A percentile compares a stretch with the other conserved stretches of the same genome.
phyloP scores from a whole-genome alignment of 352 stramenopile genomes.

The Phytopythium mirpurense region DNA sequence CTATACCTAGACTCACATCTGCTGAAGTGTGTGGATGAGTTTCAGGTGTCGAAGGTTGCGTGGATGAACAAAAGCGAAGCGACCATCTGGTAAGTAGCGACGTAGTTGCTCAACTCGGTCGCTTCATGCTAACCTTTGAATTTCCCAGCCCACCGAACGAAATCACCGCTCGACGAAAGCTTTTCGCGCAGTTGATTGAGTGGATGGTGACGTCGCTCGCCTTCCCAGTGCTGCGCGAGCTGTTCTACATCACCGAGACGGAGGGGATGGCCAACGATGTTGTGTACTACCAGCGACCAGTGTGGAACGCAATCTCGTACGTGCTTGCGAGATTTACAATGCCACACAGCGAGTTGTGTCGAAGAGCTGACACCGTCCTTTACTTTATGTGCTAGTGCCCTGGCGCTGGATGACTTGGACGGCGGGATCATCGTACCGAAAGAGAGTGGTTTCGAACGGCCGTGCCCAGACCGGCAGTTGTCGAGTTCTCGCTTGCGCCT shows the following conservation, averaged over 20 bases:
- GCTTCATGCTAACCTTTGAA: background rate
- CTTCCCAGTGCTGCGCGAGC: slow-evolving; percentile 49
- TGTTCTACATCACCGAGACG: slow-evolving; percentile 74
- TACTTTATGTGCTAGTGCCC: slow-evolving; percentile 2
- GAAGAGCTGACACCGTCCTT: background rate
- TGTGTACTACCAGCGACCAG: slow-evolving; percentile 52
- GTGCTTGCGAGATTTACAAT: slow-evolving; percentile 6
- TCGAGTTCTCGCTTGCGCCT: slow-evolving; percentile 49
- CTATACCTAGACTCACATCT: no score
- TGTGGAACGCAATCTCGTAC: slow-evolving; percentile 66
- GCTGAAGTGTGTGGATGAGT: slow-evolving; percentile 22
- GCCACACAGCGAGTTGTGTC: background rate
- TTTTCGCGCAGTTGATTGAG: slow-evolving; percentile 34
- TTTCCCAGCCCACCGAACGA: slow-evolving; percentile 50
- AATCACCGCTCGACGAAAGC: slow-evolving; percentile 27
- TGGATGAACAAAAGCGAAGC: slow-evolving; percentile 27
- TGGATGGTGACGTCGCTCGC: slow-evolving; percentile 42
- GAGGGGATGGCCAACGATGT: slow-evolving; percentile 70
- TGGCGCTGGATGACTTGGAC: slow-evolving; percentile 47
- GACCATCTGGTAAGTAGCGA: slow-evolving; percentile 22
- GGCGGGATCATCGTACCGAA: slow-evolving; percentile 27
- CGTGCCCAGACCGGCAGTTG: slow-evolving; percentile 21
- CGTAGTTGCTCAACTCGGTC: background rate
- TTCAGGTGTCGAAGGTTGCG: slow-evolving; percentile 35
- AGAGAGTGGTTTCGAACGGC: slow-evolving; percentile 6